Evolutionary conservation across 164 flowering plant species (phyloP), one percentile per base, ranked within the genome.

Genomic region (Magnolia sinica): DNA sequence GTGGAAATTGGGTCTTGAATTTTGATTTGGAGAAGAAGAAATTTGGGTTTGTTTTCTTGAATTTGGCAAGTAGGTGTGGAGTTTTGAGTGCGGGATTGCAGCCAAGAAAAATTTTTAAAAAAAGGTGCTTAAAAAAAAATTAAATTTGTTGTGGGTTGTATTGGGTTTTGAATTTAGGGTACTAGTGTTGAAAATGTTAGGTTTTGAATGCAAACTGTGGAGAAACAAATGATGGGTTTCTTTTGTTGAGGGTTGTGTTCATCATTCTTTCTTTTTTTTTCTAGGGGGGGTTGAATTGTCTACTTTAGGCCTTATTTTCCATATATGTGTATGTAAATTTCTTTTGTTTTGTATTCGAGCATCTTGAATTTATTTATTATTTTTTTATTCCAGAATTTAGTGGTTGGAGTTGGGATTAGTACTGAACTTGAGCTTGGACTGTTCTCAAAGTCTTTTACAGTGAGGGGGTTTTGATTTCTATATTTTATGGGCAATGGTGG

Each of bases 401-500:
- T 8, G 18, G 18, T 68, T 59, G 20, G 37, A 18, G 19, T 23
- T 18, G 64, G 64, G 24, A 24, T 65, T 19, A 51, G 27, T 66
- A 20, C 71, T 74, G 81, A 71, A 61, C 52, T n/a, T 80, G 69
- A 75, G 11, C 65, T 13, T n/a, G 50, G 55, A 37, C 52, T 3
- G 24, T 24, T 73, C 1, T 29, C 14, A 22, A 76, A 49, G 49
- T 8, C 23, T 77, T n/a, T 65, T 63, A 1, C 49, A 55, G n/a
- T 19, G 11, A 50, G 22, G 22, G 58, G 69, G 27, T 66, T 75
- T 65, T 80, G 70, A 76, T 71, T 63, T 74, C 52, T 64, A 22
- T 72, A 20, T 79, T 61, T 77, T 70, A 69, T 79, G 72, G 74
- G 80, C 73, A 59, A 50, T 64, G 78, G 24, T 73, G 50, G 52